These are phyloP conservation scores for Cryptococcus wingfieldii DNA, from an alignment of 1,284 basidiomycete genomes.

Conservation along the genomic window DNA sequence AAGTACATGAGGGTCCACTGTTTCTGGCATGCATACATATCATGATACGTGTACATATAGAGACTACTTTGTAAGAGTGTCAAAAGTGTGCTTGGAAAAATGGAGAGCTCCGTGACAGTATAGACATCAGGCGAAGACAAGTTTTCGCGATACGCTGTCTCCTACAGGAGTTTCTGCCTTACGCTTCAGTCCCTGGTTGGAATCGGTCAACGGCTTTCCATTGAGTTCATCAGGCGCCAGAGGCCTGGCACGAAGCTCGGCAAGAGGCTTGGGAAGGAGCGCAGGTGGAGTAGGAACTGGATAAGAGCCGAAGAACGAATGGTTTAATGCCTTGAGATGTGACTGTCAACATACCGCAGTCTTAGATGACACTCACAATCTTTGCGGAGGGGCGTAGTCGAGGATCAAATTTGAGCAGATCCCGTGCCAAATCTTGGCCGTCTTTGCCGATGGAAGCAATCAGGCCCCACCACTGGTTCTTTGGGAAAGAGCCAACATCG, in stretches of 20 bases:
- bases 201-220: slow-evolving; percentile 32
- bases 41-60: too few relatives aligned
- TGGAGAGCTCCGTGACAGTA: neutral
- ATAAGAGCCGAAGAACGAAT: slow-evolving; percentile 41
- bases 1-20: too few relatives aligned
- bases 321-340: slow-evolving; percentile 36
- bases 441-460: slow-evolving; percentile 88
- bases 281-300: slow-evolving; percentile 43
- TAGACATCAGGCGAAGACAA: slow-evolving; percentile 14
- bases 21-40: too few relatives aligned
- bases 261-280: slow-evolving; percentile 43
- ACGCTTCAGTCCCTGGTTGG: slow-evolving; percentile 25
- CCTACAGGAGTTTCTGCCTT: slow-evolving; percentile 33
- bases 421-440: slow-evolving; percentile 74
- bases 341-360: neutral
- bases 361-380: slow-evolving; percentile 56
- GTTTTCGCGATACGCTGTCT: slow-evolving; percentile 14
- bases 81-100: too few relatives aligned
- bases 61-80: too few relatives aligned
- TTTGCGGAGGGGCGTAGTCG: slow-evolving; percentile 72
- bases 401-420: slow-evolving; percentile 82
- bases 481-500: slow-evolving; percentile 69
- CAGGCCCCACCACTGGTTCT: slow-evolving; percentile 62
- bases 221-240: slow-evolving; percentile 42
- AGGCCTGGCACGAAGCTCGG: slow-evolving; percentile 43